phyloP scores from a whole-genome alignment of 371 early-diverging fungal species.

The Mucor velutinosus region DNA sequence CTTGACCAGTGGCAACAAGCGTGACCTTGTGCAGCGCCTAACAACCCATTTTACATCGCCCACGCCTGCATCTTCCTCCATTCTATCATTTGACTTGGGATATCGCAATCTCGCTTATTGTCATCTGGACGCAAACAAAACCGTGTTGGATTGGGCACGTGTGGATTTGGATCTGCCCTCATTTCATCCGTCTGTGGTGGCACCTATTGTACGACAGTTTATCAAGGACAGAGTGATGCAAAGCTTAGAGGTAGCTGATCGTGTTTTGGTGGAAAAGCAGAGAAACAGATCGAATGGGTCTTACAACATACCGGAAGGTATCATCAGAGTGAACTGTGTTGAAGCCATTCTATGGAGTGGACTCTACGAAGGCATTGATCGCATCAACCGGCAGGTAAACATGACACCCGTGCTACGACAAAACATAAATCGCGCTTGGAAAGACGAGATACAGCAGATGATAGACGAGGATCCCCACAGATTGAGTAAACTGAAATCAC shows the following conservation, averaged over 20 bases:
- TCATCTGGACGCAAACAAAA: conserved; percentile 35
- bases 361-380: conserved; percentile 21
- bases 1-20: conserved; percentile 19
- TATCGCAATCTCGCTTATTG: conserved; percentile 72
- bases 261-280: conserved; percentile 54
- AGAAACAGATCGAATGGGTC: conserved; percentile 46
- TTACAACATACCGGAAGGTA: conserved; percentile 43
- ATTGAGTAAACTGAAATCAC: not conserved
- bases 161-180: conserved; percentile 38
- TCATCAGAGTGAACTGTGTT: conserved; percentile 53
- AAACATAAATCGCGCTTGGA: conserved; percentile 29
- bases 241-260: conserved; percentile 8
- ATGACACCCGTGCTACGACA: conserved; percentile 25
- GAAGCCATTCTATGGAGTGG: conserved; percentile 58
- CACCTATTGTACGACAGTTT: conserved; percentile 31
- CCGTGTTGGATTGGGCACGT: conserved; percentile 45
- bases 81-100: conserved; percentile 77
- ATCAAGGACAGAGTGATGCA: conserved; percentile 14
- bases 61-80: conserved; percentile 17
- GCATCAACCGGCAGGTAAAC: not conserved
- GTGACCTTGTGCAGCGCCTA: conserved; percentile 21
- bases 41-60: not conserved
- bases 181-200: conserved; percentile 39
- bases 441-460: conserved; percentile 9
- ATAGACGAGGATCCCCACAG: not conserved